Base-by-base conservation (phyloP, 495 filamentous ascomycete genomes). In the Ascobolus immersus region DNA sequence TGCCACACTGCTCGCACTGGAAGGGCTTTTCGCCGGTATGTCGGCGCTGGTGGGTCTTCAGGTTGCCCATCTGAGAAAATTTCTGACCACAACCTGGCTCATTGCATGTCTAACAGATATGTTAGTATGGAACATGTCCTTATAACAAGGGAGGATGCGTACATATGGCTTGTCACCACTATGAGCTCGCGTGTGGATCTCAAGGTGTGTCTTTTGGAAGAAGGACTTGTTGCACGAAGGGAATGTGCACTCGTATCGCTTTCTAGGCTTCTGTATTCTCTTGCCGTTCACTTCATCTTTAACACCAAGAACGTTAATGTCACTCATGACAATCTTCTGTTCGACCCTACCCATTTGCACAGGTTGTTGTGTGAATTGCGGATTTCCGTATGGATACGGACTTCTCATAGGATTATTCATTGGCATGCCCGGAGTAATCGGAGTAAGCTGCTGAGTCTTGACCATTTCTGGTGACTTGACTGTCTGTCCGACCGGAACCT, bases 121-220 rank as follows among this genome's bases (percentile, higher is more conserved):
- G 38, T 17, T 41, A 23, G 11, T n/a, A 33, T 32, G 24, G 23
- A 36, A 21, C 28, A 40, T 36, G 15, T 20, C 14, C 11, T 36
- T 10, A 20, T 14, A 15, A 7, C 9, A 21, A 33, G 12, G 10
- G 29, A 19, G 35, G 37, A 35, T 29, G 47, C 48, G 21, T 39
- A 91, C 78, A 56, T 82, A 92, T 39, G 84, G 84, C 41, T 80
- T 79, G 30, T 80, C 68, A 13, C 84, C 84, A 3, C 82, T 91
- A 46, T 94, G 84, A 6, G 80, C 73, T 45, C 84, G 65, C 28
- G 64, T 73, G 45, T 94, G 84, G 23, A 89, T 93, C 38, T 90
- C 79, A 23, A 92, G 62, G 49, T 93, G 81, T 2, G 82, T 93
- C 52, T 84, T 91, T 49, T 94, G 84, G 36, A 69, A 67, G 52